phyloP scores from a whole-genome alignment of 192 early-diverging fungal genomes.

The Irineochytrium annulatum region DNA sequence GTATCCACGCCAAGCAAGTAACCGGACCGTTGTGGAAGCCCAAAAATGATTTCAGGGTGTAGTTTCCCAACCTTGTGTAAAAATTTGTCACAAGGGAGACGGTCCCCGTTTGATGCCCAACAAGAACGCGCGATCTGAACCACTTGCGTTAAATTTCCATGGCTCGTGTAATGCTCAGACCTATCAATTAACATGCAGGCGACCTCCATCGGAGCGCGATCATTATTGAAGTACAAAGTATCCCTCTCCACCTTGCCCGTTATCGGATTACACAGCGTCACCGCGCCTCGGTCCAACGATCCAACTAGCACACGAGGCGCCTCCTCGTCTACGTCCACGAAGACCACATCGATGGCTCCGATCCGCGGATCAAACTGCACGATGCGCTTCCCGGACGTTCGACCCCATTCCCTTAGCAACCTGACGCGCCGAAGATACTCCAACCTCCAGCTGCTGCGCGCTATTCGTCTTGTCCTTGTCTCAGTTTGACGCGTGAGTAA shows the following conservation, averaged over 20 bases:
- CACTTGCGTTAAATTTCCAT: background rate
- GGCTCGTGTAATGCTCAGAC: constrained; percentile 21
- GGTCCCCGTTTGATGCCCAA: constrained; percentile 53
- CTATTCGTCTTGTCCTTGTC: constrained; percentile 18
- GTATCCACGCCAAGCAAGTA: constrained; percentile 21
- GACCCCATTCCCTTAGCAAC: constrained; percentile 28
- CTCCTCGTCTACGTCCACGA: constrained; percentile 46
- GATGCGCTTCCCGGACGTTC: constrained; percentile 28
- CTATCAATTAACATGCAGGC: constrained; percentile 51
- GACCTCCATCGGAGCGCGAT: constrained; percentile 33
- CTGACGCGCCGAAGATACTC: constrained; percentile 31
- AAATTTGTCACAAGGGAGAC: constrained; percentile 48
- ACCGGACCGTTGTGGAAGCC: constrained; percentile 57
- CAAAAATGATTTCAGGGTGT: constrained; percentile 42
- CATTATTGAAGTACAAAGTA: constrained; percentile 42
- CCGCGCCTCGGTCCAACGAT: constrained; percentile 49
- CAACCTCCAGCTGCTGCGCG: constrained; percentile 29
- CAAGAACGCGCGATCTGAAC: constrained; percentile 49
- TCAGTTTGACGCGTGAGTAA: background rate
- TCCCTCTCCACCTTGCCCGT: constrained; percentile 62
- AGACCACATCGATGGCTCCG: constrained; percentile 44
- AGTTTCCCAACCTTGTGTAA: constrained; percentile 25
- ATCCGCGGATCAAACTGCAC: constrained; percentile 58
- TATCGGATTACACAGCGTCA: constrained; percentile 50
- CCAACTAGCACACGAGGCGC: constrained; percentile 44